These are phyloP conservation scores for Colletotrichum lindemuthianum DNA, from an alignment of 2,329 filamentous ascomycete species.

Conservation along the genomic window DNA sequence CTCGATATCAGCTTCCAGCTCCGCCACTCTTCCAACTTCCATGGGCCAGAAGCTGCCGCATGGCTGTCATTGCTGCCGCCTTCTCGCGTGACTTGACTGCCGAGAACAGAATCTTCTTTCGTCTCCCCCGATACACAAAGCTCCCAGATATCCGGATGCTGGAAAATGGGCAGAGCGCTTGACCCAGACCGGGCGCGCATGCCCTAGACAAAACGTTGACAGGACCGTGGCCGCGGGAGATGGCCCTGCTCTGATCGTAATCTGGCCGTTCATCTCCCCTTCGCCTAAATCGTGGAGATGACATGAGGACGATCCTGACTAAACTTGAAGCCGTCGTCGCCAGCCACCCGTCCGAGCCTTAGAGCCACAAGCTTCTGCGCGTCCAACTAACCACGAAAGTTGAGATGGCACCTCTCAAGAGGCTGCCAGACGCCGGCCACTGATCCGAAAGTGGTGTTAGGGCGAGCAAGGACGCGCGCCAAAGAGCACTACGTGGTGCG, in stretches of 20 bases:
- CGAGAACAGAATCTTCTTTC: slow-evolving; percentile 25
- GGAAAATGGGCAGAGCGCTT: slow-evolving; percentile 10
- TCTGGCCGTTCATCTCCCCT: slow-evolving; percentile 6
- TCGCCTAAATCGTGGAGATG: slow-evolving; percentile 10
- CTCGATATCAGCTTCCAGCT: slow-evolving; percentile 6
- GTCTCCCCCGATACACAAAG: slow-evolving; percentile 1
- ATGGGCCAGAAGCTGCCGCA: slow-evolving; percentile 8
- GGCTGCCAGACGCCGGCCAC: slow-evolving; percentile 27
- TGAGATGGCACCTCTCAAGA: slow-evolving; percentile 30
- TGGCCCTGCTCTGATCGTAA: slow-evolving; percentile 5
- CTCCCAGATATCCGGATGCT: slow-evolving; percentile 17
- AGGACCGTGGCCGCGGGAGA: slow-evolving; percentile 19
- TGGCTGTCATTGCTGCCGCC: slow-evolving; percentile 16
- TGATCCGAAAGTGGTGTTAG: slow-evolving; percentile 7
- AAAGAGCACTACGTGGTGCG: slow-evolving; percentile 5
- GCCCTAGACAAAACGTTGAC: slow-evolving; percentile 19
- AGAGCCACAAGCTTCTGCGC: slow-evolving; percentile 13
- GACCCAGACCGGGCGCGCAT: slow-evolving; percentile 6
- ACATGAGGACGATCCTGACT: slow-evolving; percentile 11
- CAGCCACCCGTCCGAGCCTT: slow-evolving; percentile 26
- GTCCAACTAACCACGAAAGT: slow-evolving; percentile 22
- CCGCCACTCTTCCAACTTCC: slow-evolving; percentile 7
- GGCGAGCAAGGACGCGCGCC: slow-evolving; percentile 23
- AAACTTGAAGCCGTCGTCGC: slow-evolving; percentile 21
- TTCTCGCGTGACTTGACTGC: slow-evolving; percentile 9